Base-by-base conservation (phyloP, 768 basidiomycete species). In the Collybia sordida region DNA sequence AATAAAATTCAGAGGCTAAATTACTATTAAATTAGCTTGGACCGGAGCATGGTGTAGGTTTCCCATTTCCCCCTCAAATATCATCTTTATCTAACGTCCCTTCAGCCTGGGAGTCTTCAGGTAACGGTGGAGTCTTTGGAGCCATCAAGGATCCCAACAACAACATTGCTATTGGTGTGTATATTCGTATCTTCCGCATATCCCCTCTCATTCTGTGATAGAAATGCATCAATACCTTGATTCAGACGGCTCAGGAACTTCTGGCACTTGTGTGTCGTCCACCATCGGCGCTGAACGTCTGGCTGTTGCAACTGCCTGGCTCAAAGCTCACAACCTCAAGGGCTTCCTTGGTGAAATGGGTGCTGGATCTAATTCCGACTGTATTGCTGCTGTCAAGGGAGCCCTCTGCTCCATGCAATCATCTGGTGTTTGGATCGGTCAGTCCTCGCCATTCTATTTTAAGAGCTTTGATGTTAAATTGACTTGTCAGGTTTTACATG, bases 161-260 rank as follows among this genome's bases (percentile, higher is more conserved):
- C 70, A 84, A 84, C 62, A 60, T 78, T 49, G 82, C 81, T 27
- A 79, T 83, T 53, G 64, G 80, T 82, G 53, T 45, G 72, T 58
- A 45, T 25, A 25, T n/a, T 18, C 9, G 35, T 55, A 40, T 17
- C 42, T 21, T 36, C 28, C 23, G 19, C n/a, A 28, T 45, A 45
- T 37, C 4, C 28, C 17, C 38, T 17, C 21, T 40, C 8, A 42
- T 14, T 12, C 1, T 22, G 42, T 46, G n/a, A 3, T 58, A 79
- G 81, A 86, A 60, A 84, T 85, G 80, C 83, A 86, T 63, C 82
- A 85, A 62, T 86, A 86, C 70, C 82, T 86, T 56, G 83, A 85
- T 64, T 77, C 74, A 28, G 83, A 86, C 58, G 75, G 80, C 54
- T 83, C 81, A 17, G 81, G 81, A 44, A 83, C 82, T 6, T 72